Base-by-base conservation (phyloP, 2,329 filamentous ascomycete genomes). In the Fusarium ramigenum region DNA sequence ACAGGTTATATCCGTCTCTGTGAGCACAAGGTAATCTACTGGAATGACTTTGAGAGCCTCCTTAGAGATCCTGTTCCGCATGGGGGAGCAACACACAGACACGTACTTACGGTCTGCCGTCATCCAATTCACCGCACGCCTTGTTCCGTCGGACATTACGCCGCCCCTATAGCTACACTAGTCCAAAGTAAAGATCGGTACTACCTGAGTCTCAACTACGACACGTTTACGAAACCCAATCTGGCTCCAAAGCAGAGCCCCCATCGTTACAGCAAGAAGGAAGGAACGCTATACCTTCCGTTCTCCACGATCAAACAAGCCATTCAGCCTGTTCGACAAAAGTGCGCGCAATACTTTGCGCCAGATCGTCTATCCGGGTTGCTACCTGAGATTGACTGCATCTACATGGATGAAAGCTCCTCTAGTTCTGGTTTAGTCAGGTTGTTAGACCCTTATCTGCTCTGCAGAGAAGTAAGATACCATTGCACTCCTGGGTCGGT, bases 181-280 rank as follows among this genome's bases (percentile, higher is more conserved):
- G 21, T 42, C 23, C 40, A 15, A 43, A 16, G 40, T 10, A 16
- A 43, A 15, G 9, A 23, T n/a, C n/a, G n/a, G n/a, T 16, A 23
- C 9, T 43, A 43, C n/a, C n/a, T 23, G 9, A 43, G 15, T 42
- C 40, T 42, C 7, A 42, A 23, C 14, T 23, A 16, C 9, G 14
- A 42, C n/a, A 23, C n/a, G 6, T 42, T 42, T 23, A 23, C 40
- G 2, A 42, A 16, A 7, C 40, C 40, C 9, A 23, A 42, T n/a
- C n/a, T 43, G 15, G 42, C 42, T 11, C 42, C 42, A 23, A 43
- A 9, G 4, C n/a, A 43, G 10, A 25, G 0, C 18, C 1, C n/a
- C 7, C 7, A 23, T 18, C 0, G 10, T 8, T 23, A 43, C 5
- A 18, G 9, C 4, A 23, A 18, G 6, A 23, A 10, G 5, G 0